Evolutionary conservation across 495 filamentous ascomycete species (phyloP).

Genomic region (Collariella sp.): DNA sequence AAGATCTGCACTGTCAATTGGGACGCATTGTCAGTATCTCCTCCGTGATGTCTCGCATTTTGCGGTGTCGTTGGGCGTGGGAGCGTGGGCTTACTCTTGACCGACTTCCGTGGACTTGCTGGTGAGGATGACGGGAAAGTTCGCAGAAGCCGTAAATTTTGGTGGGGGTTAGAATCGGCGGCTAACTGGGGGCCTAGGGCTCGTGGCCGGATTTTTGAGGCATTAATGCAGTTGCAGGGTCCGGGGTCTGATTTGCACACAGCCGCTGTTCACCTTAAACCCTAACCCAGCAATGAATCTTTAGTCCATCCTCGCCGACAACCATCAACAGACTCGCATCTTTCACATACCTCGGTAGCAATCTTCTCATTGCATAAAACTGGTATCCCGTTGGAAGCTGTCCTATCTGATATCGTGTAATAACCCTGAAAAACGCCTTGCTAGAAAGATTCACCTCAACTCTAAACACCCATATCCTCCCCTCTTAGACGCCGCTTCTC

Average conservation of each 20-base stretch:
- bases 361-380: no score
- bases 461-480: neutral
- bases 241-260: neutral
- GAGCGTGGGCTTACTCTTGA: conserved; percentile 31
- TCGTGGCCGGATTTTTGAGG: conserved; percentile 10
- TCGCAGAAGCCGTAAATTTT: conserved; percentile 21
- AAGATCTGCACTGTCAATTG: conserved; percentile 50
- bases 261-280: neutral
- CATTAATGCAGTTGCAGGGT: neutral
- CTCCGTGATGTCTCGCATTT: neutral
- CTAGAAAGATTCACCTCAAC: neutral
- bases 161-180: conserved; percentile 28
- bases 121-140: conserved; percentile 25
- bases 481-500: conserved; percentile 13
- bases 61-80: neutral
- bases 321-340: no score
- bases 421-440: neutral
- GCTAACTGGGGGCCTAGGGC: conserved; percentile 11
- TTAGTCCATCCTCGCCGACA: no score
- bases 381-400: no score
- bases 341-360: no score
- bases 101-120: conserved; percentile 27
- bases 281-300: conserved; percentile 7
- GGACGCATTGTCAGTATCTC: conserved; percentile 33
- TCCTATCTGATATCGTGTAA: no score